phyloP scores from a whole-genome alignment of 495 filamentous ascomycete genomes.

The Tetracladium marchalianum region DNA sequence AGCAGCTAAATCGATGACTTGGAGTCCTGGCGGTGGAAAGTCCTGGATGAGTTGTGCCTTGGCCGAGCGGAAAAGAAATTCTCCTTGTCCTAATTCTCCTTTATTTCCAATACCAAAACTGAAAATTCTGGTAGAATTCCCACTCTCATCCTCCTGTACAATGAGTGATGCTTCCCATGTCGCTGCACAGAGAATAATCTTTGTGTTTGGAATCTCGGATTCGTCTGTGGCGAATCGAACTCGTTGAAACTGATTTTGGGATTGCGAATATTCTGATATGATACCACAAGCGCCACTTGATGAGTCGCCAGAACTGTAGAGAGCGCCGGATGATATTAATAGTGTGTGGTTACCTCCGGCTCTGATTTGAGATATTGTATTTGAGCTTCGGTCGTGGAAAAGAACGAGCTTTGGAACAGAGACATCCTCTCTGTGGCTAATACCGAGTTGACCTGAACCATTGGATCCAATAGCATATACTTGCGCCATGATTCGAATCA shows the following conservation, averaged over 20 bases:
- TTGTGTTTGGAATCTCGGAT: constrained; percentile 17
- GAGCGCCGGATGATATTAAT: constrained; percentile 43
- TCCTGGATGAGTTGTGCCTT: constrained; percentile 31
- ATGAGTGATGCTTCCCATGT: constrained; percentile 68
- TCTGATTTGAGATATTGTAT: constrained; percentile 29
- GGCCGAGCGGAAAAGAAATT: constrained; percentile 20
- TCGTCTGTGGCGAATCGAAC: constrained; percentile 3
- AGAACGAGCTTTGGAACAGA: constrained; percentile 53
- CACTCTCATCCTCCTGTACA: constrained; percentile 31
- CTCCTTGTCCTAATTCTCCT: constrained; percentile 63
- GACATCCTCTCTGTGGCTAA: constrained; percentile 66
- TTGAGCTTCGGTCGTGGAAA: constrained; percentile 24
- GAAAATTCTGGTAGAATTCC: constrained; percentile 34
- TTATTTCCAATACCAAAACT: constrained; percentile 53
- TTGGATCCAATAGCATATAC: constrained; percentile 90
- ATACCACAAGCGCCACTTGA: constrained; percentile 44
- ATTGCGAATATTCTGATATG: constrained; percentile 25
- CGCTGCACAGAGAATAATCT: constrained; percentile 41
- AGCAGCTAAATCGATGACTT: constrained; percentile 49
- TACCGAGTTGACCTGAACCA: constrained; percentile 74
- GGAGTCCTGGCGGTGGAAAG: constrained; percentile 48
- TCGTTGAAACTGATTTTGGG: constrained; percentile 11
- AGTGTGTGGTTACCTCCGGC: constrained; percentile 88
- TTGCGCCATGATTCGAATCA: constrained; percentile 27
- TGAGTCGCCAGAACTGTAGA: constrained; percentile 56